phyloP scores from a whole-genome alignment of 768 basidiomycete species.

The Hericium coralloides region DNA sequence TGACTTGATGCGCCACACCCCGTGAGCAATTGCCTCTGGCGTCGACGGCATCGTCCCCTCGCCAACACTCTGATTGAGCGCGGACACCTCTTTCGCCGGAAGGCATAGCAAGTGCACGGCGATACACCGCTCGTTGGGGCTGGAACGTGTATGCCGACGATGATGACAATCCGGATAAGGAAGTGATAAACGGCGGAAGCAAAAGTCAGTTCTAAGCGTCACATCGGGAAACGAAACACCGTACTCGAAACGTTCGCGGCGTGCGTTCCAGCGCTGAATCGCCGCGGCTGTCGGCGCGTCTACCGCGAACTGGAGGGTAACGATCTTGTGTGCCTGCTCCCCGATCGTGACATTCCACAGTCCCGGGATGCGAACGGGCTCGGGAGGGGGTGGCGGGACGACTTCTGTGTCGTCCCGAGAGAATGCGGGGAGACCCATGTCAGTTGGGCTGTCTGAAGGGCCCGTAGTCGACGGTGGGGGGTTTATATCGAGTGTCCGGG shows the following conservation, averaged over 20 bases:
- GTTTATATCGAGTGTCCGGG: not conserved
- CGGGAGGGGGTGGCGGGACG: not conserved
- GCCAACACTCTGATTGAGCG: not conserved
- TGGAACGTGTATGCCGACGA: not conserved
- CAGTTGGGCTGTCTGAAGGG: not conserved
- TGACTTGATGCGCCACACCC: constrained; percentile 2
- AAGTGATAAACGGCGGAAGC: not conserved
- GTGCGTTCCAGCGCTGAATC: constrained; percentile 7
- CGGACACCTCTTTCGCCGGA: constrained; percentile 2
- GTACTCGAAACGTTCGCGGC: constrained; percentile 6
- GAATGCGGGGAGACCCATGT: not conserved
- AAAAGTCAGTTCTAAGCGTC: not conserved
- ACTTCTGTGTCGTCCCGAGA: not conserved
- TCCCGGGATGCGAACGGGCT: constrained; percentile 1
- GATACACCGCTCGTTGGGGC: constrained; percentile 4
- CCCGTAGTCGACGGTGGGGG: not conserved
- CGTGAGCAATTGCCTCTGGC: constrained; percentile 6
- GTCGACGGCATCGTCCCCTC: not conserved
- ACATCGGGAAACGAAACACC: not conserved
- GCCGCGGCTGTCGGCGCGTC: constrained; percentile 5
- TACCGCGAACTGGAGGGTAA: constrained; percentile 3
- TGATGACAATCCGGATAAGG: not conserved
- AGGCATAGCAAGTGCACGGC: constrained; percentile 8
- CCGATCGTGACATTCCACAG: constrained; percentile 10
- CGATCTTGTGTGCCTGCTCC: constrained; percentile 3